Percentiles rank a stretch among this genome's conserved stretches.
phyloP scores from a whole-genome alignment of 2,329 filamentous ascomycete species.

The Stylonectria norvegica region DNA sequence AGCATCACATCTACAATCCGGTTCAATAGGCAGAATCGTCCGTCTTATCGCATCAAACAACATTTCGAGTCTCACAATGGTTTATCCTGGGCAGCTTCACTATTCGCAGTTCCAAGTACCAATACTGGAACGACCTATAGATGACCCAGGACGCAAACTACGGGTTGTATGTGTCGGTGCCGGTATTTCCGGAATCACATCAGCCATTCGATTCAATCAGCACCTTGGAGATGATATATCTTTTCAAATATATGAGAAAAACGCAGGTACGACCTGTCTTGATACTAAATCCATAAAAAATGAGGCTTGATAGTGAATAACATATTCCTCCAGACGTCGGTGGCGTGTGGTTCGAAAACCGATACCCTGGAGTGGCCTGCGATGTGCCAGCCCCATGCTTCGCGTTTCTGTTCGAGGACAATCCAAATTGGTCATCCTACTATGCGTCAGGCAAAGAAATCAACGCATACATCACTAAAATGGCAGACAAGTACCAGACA shows the following conservation, averaged over 20 bases:
- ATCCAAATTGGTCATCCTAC: constrained; percentile 60
- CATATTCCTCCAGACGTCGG: not conserved
- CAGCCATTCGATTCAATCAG: constrained; percentile 1
- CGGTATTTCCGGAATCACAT: constrained; percentile 1
- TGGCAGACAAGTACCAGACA: constrained; percentile 59
- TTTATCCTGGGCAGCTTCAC: not conserved
- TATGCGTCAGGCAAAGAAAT: constrained; percentile 63
- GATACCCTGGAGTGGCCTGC: constrained; percentile 58
- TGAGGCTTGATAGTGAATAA: not conserved
- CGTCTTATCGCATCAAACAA: no score
- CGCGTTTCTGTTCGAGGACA: constrained; percentile 60
- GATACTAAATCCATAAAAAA: not conserved
- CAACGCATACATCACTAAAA: constrained; percentile 54
- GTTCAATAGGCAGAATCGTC: no score
- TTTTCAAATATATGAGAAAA: constrained; percentile 1
- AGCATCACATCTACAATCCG: no score
- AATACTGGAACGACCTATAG: not conserved
- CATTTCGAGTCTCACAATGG: not conserved
- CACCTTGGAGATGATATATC: constrained; percentile 1
- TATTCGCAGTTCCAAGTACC: constrained; percentile 1
- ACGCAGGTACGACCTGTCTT: constrained; percentile 18
- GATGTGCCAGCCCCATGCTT: constrained; percentile 65
- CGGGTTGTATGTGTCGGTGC: constrained; percentile 1
- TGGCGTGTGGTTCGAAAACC: constrained; percentile 40
- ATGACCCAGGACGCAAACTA: not conserved